These are phyloP conservation scores for Tulasnella sp. DNA, from an alignment of 768 basidiomycete genomes.

Conservation along the genomic window DNA sequence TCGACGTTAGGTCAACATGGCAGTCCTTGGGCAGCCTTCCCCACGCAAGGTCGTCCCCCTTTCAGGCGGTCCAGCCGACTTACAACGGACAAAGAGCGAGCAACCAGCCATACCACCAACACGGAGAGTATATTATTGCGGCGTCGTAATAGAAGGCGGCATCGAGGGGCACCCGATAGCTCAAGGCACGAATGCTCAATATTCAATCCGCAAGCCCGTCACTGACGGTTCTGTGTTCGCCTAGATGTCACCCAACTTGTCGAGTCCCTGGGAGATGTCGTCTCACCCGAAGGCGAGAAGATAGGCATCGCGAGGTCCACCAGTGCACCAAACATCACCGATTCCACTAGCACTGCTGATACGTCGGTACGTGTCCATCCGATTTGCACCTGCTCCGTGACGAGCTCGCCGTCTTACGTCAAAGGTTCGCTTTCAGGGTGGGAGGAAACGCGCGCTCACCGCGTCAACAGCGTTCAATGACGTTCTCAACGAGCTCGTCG, in stretches of 20 bases:
- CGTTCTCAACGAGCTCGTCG: slow-evolving; percentile 82
- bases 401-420: not conserved
- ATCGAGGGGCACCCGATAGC: slow-evolving; percentile 69
- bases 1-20: slow-evolving; percentile 13
- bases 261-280: slow-evolving; percentile 70
- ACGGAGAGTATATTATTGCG: slow-evolving; percentile 84
- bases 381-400: slow-evolving; percentile 10
- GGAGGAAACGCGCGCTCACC: slow-evolving; percentile 62
- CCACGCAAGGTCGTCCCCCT: slow-evolving; percentile 36
- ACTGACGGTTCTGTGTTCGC: slow-evolving; percentile 32
- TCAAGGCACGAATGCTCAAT: slow-evolving; percentile 51
- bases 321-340: slow-evolving; percentile 34
- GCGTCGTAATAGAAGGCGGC: slow-evolving; percentile 85
- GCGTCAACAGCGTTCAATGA: slow-evolving; percentile 69
- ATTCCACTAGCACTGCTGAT: slow-evolving; percentile 3
- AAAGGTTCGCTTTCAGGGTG: slow-evolving; percentile 31
- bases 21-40: slow-evolving; percentile 28
- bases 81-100: slow-evolving; percentile 29
- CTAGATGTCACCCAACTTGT: slow-evolving; percentile 79
- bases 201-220: slow-evolving; percentile 36
- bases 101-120: slow-evolving; percentile 52
- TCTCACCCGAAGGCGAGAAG: slow-evolving; percentile 42
- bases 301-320: slow-evolving; percentile 23
- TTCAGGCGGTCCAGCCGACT: slow-evolving; percentile 31
- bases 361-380: slow-evolving; percentile 28